These are phyloP conservation scores for Colletotrichum sublineola DNA, from an alignment of 2,329 filamentous ascomycete genomes.

Conservation along the genomic window DNA sequence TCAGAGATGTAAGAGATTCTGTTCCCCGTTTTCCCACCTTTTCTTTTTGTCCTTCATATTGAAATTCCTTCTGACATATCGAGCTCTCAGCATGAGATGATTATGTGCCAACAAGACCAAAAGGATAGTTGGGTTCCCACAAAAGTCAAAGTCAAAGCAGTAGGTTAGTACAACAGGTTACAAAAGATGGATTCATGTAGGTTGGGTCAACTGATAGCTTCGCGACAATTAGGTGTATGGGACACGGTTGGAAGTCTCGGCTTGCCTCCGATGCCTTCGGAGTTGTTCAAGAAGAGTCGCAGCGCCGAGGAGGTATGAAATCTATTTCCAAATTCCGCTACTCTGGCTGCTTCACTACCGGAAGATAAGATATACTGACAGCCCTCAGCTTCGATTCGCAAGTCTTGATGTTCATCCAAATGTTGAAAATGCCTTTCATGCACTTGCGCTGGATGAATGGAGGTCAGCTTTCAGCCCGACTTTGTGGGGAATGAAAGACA, in stretches of 20 bases:
- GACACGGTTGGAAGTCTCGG: conserved; percentile 64
- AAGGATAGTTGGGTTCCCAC: too few species aligned
- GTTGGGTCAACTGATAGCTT: neutral
- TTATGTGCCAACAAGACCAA: too few species aligned
- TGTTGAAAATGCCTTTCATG: conserved; percentile 69
- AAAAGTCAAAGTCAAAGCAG: conserved; percentile 25
- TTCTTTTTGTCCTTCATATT: too few species aligned
- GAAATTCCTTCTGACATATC: too few species aligned
- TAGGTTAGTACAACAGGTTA: neutral
- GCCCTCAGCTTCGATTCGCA: conserved; percentile 38
- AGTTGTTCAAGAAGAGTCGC: conserved; percentile 16
- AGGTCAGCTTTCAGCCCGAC: conserved; percentile 51
- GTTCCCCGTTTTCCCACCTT: too few species aligned
- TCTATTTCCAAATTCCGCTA: rapidly evolving
- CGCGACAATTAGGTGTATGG: conserved; percentile 57
- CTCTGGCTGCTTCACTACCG: too few species aligned
- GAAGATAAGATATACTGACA: too few species aligned
- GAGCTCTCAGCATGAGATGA: too few species aligned
- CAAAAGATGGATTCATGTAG: rapidly evolving
- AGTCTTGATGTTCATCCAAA: conserved; percentile 44
- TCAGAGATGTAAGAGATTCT: too few species aligned
- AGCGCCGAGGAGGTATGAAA: conserved; percentile 30
- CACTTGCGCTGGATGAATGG: conserved; percentile 66
- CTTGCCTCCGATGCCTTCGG: conserved; percentile 40
- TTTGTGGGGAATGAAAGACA: conserved; percentile 47